Base-by-base conservation (phyloP, 2,329 filamentous ascomycete genomes). In the Xylariaceae sp. region DNA sequence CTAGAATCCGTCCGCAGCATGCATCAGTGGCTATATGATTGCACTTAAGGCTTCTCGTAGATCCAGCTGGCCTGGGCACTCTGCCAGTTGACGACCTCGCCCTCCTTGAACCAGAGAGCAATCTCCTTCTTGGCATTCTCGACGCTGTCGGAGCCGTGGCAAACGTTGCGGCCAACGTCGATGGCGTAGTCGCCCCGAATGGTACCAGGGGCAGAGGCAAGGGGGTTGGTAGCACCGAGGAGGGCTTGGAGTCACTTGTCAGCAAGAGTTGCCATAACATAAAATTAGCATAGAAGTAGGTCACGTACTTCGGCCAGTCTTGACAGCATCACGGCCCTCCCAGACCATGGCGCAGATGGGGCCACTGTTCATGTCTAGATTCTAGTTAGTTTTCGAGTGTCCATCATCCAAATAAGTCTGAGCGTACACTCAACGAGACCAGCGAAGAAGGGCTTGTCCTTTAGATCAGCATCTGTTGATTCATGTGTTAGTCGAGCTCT, bases 61-160 rank as follows among this genome's bases (percentile, higher is more conserved):
- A 97, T 82, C 94, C 94, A 97, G 83, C 89, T 85, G 79, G 89
- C 84, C 80, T 90, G 84, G 74, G 89, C 82, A 67, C 82, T 81
- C 85, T 94, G 93, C 86, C 89, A 97, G 79, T 74, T 82, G 78
- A 91, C 78, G 72, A 96, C 75, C 78, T 97, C 94, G 67, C 85
- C 86, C 67, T 89, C 81, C 79, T 89, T 87, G 89, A 99, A 99
- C 94, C 94, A 99, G 75, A 97, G 87, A 72, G 88, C 88, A 75
- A 99, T 99, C 85, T 99, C 94, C 90, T 97, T 97, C 89, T 97
- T 86, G 80, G 94, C 94, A 82, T 86, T 96, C 87, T 99, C 94
- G 79, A 99, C 93, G 75, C 84, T 87, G 85, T 99, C 94, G 78
- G 92, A 97, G 76, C 94, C 94, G 87, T 99, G 94, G 90, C 93